Evolutionary conservation across 1,284 basidiomycete species (phyloP), one percentile per base, ranked within the genome.

Genomic region (Boletellus dicymbophilus): DNA sequence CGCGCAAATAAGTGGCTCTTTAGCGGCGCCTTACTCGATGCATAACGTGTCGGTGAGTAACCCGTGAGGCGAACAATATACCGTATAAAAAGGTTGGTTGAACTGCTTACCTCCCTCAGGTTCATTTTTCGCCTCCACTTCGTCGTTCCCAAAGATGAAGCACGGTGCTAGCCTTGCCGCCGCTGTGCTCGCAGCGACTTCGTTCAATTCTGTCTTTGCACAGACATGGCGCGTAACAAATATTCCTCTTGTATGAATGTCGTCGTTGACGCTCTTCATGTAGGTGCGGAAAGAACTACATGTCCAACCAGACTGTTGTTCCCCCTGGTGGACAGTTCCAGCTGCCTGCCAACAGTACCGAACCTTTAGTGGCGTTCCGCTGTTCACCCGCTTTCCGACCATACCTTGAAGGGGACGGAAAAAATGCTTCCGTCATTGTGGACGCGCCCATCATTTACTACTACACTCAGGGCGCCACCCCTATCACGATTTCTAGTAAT

Each of bases 261-360:
- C 11, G 7, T 15, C 6, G 16, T 7, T 20, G 16, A 50, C 15
- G 0, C 28, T 1, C 8, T 12, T 8, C 8, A 6, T 23, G 34
- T 31, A 84, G 85, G 84, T 88, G 85, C 58, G 81, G 79, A 31
- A 88, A 87, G 61, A 76, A 86, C 58, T 89, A 79, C 59, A 81
- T 80, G 76, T 48, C 69, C 8, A 73, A 72, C 26, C 67, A 73
- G 38, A 72, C 79, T 0, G 65, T 80, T 7, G 72, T 78, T n/a
- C 73, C 77, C 8, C 84, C 84, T 12, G 80, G 76, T 28, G 85
- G 85, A 33, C 69, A 81, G 54, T 88, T 89, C 57, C 74, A 79
- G 4, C 58, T 76, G 3, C 80, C 84, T 1, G 64, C 66, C 0
- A 63, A 66, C 0, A 82, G 81, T 1, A 52, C 64, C 0, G 66